phyloP scores from a whole-genome alignment of 2,329 filamentous ascomycete genomes.

The Alternaria tenuissima region DNA sequence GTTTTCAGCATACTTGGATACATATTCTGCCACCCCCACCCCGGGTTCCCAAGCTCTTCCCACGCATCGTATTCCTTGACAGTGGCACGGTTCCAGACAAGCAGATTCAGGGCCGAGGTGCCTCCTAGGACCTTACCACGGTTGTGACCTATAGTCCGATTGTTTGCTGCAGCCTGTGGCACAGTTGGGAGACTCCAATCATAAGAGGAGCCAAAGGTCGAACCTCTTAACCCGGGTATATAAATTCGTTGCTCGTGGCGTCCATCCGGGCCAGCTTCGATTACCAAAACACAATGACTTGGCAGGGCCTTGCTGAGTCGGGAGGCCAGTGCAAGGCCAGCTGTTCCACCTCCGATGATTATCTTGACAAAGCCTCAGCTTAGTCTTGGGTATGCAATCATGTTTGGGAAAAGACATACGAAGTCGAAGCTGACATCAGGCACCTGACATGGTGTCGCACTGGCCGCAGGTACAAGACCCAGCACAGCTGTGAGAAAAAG shows the following conservation, averaged over 20 bases:
- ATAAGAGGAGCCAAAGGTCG: constrained; percentile 27
- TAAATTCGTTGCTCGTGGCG: constrained; percentile 30
- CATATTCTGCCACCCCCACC: constrained; percentile 63
- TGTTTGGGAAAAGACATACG: neutral
- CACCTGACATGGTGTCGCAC: neutral
- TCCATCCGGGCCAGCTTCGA: constrained; percentile 38
- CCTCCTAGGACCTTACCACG: constrained; percentile 45
- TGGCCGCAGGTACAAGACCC: neutral
- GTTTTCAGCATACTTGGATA: constrained; percentile 40
- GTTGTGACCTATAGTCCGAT: constrained; percentile 25
- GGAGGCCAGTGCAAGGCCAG: constrained; percentile 29
- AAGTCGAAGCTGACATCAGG: constrained; percentile 3
- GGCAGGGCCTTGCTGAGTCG: constrained; percentile 39
- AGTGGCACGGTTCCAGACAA: constrained; percentile 46
- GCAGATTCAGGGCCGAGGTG: constrained; percentile 46
- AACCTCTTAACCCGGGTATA: constrained; percentile 30
- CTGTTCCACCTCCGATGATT: constrained; percentile 30
- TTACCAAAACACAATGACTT: constrained; percentile 22
- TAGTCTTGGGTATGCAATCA: neutral
- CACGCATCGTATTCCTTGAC: constrained; percentile 59
- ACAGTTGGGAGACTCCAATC: constrained; percentile 55
- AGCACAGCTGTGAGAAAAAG: neutral
- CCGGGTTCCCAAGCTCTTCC: constrained; percentile 63
- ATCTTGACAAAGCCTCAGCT: constrained; percentile 11
- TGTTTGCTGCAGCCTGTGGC: constrained; percentile 52